phyloP scores from a whole-genome alignment of 257 asterid species.

The Fraxinus americana region DNA sequence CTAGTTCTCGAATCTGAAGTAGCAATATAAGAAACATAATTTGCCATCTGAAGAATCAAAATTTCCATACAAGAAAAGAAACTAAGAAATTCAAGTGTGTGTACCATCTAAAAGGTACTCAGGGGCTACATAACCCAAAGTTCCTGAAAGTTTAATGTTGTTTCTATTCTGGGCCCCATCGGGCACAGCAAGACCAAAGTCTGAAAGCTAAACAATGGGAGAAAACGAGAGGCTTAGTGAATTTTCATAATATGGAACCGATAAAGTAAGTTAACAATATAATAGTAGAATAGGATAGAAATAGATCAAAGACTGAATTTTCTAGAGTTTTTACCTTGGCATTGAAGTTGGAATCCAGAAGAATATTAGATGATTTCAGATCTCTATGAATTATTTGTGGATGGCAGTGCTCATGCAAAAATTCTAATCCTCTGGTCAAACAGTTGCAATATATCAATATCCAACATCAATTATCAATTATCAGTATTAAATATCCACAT shows the following conservation, averaged over 20 bases:
- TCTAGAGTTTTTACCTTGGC: conserved; percentile 58
- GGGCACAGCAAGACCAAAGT: conserved; percentile 70
- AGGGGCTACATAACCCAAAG: conserved; percentile 82
- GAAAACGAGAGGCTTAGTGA: conserved; percentile 7
- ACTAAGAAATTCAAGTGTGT: conserved; percentile 18
- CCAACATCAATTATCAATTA: conserved; percentile 1
- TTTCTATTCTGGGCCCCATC: conserved; percentile 57
- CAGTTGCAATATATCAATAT: conserved; percentile 28
- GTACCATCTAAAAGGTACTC: conserved; percentile 76
- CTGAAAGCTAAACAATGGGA: conserved; percentile 51
- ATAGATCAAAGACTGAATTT: conserved; percentile 10
- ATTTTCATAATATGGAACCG: conserved; percentile 3
- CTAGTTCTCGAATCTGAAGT: not conserved
- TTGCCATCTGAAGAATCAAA: not conserved
- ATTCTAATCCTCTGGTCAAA: conserved; percentile 68
- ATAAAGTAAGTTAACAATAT: not conserved
- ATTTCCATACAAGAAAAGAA: not conserved
- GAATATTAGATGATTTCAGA: conserved; percentile 81
- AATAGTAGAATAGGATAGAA: conserved; percentile 6
- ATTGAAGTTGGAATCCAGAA: conserved; percentile 70
- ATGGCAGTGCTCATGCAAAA: conserved; percentile 68
- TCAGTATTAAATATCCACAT: conserved; percentile 24
- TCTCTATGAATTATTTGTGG: conserved; percentile 84
- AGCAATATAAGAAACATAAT: not conserved
- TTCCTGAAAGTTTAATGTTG: conserved; percentile 71